phyloP scores from a whole-genome alignment of 176 grass and related monocot genomes.

The Zoysia japonica region DNA sequence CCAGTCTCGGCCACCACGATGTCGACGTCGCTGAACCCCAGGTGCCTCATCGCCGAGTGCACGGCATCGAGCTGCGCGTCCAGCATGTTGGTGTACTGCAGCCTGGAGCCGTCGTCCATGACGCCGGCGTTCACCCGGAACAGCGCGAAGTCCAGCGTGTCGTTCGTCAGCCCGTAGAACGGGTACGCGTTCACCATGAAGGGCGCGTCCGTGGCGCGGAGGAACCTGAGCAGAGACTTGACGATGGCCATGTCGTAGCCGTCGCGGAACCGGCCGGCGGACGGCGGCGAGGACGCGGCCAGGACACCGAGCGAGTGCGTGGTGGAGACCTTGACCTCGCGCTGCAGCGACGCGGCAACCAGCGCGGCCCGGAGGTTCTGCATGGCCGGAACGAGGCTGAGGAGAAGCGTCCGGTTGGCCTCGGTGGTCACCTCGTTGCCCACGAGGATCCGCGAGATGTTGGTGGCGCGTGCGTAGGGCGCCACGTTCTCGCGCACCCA shows the following conservation, averaged over 20 bases:
- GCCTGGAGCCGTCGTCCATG: conserved; percentile 47
- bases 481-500: conserved; percentile 59
- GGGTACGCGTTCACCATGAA: conserved; percentile 96
- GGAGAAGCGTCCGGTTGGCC: conserved; percentile 55
- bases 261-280: conserved; percentile 54
- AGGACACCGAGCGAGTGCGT: conserved; percentile 76
- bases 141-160: conserved; percentile 65
- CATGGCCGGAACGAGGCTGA: conserved; percentile 67
- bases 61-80: conserved; percentile 90
- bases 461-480: conserved; percentile 43
- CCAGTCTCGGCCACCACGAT: conserved; percentile 72
- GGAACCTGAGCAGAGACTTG: conserved; percentile 66
- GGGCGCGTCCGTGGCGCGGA: conserved; percentile 57
- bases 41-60: conserved; percentile 55
- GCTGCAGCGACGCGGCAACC: conserved; percentile 11
- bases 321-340: conserved; percentile 59
- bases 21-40: conserved; percentile 60
- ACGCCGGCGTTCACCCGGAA: conserved; percentile 61
- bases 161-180: conserved; percentile 60
- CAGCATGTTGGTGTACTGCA: conserved; percentile 74
- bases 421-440: conserved; percentile 71
- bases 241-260: conserved; percentile 47
- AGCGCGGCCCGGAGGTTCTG: conserved; percentile 70
- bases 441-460: conserved; percentile 61
- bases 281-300: conserved; percentile 49